Conservation (phyloP, 345 rosid genomes). For the Lepidium didymum region DNA sequence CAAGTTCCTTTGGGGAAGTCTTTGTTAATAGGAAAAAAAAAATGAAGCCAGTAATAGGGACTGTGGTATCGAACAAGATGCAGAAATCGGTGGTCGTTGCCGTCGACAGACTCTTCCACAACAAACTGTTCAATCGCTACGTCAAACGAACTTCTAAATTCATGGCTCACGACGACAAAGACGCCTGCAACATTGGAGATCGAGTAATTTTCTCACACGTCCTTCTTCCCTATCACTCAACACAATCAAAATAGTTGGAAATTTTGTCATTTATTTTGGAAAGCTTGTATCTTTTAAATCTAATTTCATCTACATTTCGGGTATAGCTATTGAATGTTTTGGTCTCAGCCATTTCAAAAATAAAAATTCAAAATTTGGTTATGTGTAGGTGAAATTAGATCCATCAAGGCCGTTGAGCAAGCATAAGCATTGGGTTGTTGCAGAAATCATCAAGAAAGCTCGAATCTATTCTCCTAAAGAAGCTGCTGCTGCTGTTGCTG, state of each 20-base stretch:
- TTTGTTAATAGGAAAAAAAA: background rate
- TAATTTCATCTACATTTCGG: background rate
- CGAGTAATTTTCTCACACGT: slow-evolving; percentile 32
- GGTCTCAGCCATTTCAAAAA: background rate
- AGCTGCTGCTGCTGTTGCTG: slow-evolving; percentile 7
- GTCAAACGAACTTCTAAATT: slow-evolving; percentile 91
- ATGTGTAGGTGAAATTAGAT: slow-evolving; percentile 62
- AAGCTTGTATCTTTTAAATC: background rate
- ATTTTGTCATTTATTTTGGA: no score
- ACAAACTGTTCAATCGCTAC: slow-evolving; percentile 71
- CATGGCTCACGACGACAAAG: slow-evolving; percentile 87
- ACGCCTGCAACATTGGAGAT: slow-evolving; percentile 81
- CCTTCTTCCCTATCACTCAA: background rate
- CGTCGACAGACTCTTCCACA: slow-evolving; percentile 77
- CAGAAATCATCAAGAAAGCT: slow-evolving; percentile 86
- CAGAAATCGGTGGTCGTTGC: slow-evolving; percentile 74
- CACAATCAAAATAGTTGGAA: no score
- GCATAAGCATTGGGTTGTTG: slow-evolving; percentile 80
- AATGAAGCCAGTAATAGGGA: slow-evolving; percentile 33
- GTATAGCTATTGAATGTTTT: background rate
- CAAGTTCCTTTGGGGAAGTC: background rate
- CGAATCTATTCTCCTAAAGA: slow-evolving; percentile 50
- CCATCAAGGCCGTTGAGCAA: slow-evolving; percentile 97
- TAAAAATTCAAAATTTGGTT: background rate
- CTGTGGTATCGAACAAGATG: slow-evolving; percentile 38